phyloP scores from a whole-genome alignment of 768 basidiomycete genomes.

The Hysterangium stoloniferum region DNA sequence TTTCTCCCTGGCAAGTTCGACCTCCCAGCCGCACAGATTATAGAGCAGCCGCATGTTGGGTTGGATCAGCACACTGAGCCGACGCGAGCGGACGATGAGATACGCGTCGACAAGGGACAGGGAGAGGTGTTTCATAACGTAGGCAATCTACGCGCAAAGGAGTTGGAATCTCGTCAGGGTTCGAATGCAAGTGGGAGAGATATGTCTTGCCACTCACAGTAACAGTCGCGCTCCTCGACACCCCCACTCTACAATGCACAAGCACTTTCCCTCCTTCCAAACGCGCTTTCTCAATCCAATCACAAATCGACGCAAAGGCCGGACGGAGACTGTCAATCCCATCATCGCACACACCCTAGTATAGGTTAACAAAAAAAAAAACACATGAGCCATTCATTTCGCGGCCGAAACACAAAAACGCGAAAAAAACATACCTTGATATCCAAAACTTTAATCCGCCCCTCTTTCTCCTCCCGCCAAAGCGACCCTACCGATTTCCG shows the following conservation, averaged over 20 bases:
- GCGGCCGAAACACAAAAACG: background rate
- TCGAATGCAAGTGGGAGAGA: background rate
- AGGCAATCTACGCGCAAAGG: constrained; percentile 59
- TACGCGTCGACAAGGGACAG: constrained; percentile 90
- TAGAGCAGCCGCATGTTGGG: constrained; percentile 95
- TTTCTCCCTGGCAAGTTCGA: constrained; percentile 75
- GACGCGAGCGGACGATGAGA: constrained; percentile 81
- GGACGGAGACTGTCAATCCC: constrained; percentile 93
- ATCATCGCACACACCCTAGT: constrained; percentile 81
- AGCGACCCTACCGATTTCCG: constrained; percentile 49
- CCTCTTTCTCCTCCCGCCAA: constrained; percentile 83
- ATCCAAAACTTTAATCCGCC: constrained; percentile 84
- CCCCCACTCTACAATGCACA: constrained; percentile 99
- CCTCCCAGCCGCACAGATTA: constrained; percentile 92
- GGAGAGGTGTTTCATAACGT: constrained; percentile 89
- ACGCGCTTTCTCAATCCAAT: constrained; percentile 88
- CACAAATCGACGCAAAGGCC: constrained; percentile 79
- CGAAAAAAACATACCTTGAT: constrained; percentile 41
- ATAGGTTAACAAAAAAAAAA: background rate
- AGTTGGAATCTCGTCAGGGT: background rate
- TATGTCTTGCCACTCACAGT: constrained; percentile 56
- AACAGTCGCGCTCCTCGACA: constrained; percentile 88
- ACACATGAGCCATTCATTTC: background rate
- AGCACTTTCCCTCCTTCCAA: constrained; percentile 80
- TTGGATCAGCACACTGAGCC: constrained; percentile 87